Evolutionary conservation across 768 basidiomycete species (phyloP).

Genomic region (Auricularia sp.): DNA sequence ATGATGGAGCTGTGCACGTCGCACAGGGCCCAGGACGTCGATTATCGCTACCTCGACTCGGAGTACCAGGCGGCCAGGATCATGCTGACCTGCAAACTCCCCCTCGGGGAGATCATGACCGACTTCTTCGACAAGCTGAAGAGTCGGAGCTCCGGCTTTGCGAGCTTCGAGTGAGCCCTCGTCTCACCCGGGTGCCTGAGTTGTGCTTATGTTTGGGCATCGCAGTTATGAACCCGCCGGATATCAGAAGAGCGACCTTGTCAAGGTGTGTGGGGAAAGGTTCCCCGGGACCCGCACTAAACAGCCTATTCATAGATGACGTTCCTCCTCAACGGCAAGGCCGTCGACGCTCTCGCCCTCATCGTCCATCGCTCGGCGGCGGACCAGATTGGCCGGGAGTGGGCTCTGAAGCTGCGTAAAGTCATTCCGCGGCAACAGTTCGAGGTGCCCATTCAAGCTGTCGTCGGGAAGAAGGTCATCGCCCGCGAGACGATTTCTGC

Average conservation of each 20-base stretch:
- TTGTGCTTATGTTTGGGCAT: neutral
- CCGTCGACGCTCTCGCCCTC: slow-evolving; percentile 87
- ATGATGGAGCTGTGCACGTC: slow-evolving; percentile 93
- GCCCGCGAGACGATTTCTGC: slow-evolving; percentile 85
- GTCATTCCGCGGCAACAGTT: slow-evolving; percentile 90
- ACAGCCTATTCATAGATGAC: slow-evolving; percentile 50
- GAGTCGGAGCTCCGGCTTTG: slow-evolving; percentile 83
- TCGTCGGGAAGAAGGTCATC: slow-evolving; percentile 75
- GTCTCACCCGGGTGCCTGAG: neutral
- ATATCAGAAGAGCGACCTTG: slow-evolving; percentile 69
- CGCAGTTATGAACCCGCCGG: slow-evolving; percentile 89
- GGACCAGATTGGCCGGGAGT: slow-evolving; percentile 62
- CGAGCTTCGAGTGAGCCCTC: slow-evolving; percentile 69
- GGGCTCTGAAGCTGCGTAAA: slow-evolving; percentile 90
- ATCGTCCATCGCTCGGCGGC: slow-evolving; percentile 80
- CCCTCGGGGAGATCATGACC: slow-evolving; percentile 86
- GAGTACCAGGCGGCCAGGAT: slow-evolving; percentile 46
- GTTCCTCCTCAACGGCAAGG: slow-evolving; percentile 79
- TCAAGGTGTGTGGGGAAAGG: slow-evolving; percentile 47
- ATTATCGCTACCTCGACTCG: slow-evolving; percentile 76
- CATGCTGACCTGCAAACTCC: slow-evolving; percentile 75
- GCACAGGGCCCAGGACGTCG: slow-evolving; percentile 74
- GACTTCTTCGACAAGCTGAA: slow-evolving; percentile 95
- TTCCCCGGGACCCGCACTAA: slow-evolving; percentile 1
- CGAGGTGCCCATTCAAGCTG: slow-evolving; percentile 93